Evolutionary conservation across 1,284 basidiomycete genomes (phyloP), one percentile per base, ranked within the genome.

Genomic region (Schizophyllum commune): DNA sequence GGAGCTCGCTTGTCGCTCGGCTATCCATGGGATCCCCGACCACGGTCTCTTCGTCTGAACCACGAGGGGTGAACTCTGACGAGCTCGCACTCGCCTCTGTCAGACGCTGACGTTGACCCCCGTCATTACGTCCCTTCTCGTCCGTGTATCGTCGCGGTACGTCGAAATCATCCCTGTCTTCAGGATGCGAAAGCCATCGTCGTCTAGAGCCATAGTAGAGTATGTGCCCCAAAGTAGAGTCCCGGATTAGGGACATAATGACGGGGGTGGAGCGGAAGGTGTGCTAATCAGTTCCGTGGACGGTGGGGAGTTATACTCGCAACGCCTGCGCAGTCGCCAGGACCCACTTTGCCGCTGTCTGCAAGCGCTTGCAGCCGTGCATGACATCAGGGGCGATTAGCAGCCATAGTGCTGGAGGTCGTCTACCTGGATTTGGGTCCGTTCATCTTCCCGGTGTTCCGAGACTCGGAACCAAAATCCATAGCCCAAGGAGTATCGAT

Each of bases 171-270:
- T 61, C 60, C 21, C 65, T 62, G 59, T 70, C 65, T 59, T 70
- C 68, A 5, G 63, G 63, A 51, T 68, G 67, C n/a, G 65, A 65
- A 2, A 70, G 58, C 17, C 67, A 32, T 19, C 61, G 64, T 19
- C 68, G 68, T 4, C 56, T 60, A 4, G 68, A 68, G 27, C 68
- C 15, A 52, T 55, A 65, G 52, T 70, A 68, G 56, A 70, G 60
- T n/a, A 68, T 55, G 54, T 70, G 70, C 57, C 66, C 67, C 33
- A 69, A 54, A 58, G 63, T 66, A 17, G 67, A 66, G 61, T 69
- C 68, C 52, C 68, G 66, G 57, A 70, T 57, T 32, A 70, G 58
- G 4, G 39, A 47, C 39, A 47, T 47, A 8, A 47, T 11, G 17
- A 47, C 39, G 39, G 9, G 39, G 13, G 39, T 13, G 39, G 17